These are phyloP conservation scores for Aspergillus biplanus DNA, from an alignment of 495 filamentous ascomycete species.

Conservation along the genomic window DNA sequence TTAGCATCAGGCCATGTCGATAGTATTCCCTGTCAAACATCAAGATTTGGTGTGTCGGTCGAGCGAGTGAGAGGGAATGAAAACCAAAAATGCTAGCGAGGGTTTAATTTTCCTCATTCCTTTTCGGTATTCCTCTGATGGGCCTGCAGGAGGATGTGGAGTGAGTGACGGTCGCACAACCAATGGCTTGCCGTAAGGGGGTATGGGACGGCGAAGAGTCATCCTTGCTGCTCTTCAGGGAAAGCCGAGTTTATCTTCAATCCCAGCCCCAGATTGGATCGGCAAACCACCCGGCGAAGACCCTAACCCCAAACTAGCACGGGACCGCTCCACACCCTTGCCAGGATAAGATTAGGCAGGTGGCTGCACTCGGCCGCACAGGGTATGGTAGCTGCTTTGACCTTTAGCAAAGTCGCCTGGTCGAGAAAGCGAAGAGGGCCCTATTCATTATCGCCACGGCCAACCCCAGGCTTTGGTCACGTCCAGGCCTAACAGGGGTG, in stretches of 20 bases:
- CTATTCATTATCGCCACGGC: not conserved
- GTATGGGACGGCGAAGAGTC: not conserved
- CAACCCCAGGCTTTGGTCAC: not conserved
- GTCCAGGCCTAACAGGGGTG: not conserved
- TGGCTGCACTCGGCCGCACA: not conserved
- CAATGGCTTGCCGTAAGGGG: too few relatives aligned
- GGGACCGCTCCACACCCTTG: not conserved
- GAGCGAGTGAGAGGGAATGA: not conserved
- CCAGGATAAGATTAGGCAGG: not conserved
- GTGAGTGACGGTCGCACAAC: too few relatives aligned
- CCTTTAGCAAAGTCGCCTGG: too few relatives aligned
- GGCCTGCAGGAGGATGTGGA: too few relatives aligned
- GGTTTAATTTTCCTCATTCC: not conserved
- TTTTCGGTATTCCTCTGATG: not conserved
- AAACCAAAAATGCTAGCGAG: not conserved
- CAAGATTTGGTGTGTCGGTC: not conserved
- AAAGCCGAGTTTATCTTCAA: not conserved
- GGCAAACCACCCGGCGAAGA: conserved; percentile 4
- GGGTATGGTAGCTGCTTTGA: not conserved
- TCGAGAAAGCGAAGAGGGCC: not conserved
- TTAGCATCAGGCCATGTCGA: too few relatives aligned
- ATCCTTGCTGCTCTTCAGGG: not conserved
- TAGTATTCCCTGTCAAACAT: too few relatives aligned
- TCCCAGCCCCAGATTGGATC: conserved; percentile 7
- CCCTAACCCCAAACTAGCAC: conserved; percentile 2